Percentiles rank a stretch among this genome's conserved stretches.
phyloP scores from a whole-genome alignment of 306 rosid genomes.

The Malus sylvestris region DNA sequence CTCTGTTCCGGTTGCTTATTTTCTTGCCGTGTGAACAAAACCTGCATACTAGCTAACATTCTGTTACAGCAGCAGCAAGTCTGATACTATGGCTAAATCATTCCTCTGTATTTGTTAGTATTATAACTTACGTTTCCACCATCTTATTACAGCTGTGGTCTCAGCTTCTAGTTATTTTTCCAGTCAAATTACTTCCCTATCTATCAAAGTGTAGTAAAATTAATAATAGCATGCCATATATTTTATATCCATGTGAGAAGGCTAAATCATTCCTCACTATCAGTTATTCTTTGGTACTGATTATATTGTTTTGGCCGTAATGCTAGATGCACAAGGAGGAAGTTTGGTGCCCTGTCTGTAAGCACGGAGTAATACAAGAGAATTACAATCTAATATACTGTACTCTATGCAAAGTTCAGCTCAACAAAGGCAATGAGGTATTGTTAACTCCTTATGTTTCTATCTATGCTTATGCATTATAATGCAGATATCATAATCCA shows the following conservation, averaged over 20 bases:
- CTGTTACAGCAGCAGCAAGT: neutral
- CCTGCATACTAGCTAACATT: neutral
- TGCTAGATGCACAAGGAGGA: constrained; percentile 31
- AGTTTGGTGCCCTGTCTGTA: constrained; percentile 88
- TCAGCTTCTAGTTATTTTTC: neutral
- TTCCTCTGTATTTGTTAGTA: neutral
- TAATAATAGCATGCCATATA: neutral
- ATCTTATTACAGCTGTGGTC: neutral
- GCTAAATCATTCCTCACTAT: neutral
- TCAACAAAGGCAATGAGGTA: constrained; percentile 65
- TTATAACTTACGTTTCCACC: neutral
- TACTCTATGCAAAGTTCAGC: constrained; percentile 47
- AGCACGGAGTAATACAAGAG: constrained; percentile 66
- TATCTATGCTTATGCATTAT: neutral
- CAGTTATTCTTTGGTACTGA: neutral
- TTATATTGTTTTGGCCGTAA: constrained; percentile 15
- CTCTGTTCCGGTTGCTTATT: neutral
- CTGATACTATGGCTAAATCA: neutral
- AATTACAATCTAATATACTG: constrained; percentile 38
- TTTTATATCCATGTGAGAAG: neutral
- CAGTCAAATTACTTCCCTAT: neutral
- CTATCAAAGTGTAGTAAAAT: neutral
- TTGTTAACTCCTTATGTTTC: constrained; percentile 10
- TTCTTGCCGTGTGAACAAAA: neutral
- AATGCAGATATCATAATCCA: neutral